A percentile compares a stretch with the other conserved stretches of the same genome.
Conservation (phyloP, 352 stramenopile genomes). For the Pythium monospermum region DNA sequence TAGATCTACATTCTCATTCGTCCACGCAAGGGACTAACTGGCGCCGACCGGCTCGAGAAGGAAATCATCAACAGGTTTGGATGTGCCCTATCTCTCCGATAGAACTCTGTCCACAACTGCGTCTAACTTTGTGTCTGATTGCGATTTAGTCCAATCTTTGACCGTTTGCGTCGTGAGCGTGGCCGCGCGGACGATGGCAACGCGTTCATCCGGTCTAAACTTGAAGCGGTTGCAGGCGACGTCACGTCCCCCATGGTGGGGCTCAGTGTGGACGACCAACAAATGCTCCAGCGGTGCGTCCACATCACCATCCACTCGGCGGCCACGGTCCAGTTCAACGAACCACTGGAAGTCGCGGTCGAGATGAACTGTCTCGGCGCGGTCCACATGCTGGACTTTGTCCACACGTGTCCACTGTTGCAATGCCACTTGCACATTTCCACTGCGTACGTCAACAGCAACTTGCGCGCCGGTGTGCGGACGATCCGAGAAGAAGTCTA, state of each 20-base stretch:
- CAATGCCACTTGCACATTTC: constrained; percentile 77
- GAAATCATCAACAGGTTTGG: constrained; percentile 64
- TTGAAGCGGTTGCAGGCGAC: constrained; percentile 60
- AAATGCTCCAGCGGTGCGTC: constrained; percentile 32
- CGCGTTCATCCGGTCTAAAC: constrained; percentile 45
- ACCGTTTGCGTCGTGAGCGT: constrained; percentile 52
- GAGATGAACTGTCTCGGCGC: constrained; percentile 83
- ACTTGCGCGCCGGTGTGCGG: constrained; percentile 41
- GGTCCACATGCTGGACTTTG: constrained; percentile 57
- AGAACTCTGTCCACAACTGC: too few species aligned
- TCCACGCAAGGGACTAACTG: constrained; percentile 61
- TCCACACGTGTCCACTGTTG: constrained; percentile 42
- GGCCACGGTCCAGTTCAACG: constrained; percentile 82
- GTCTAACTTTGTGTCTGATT: too few species aligned
- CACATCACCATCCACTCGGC: constrained; percentile 84
- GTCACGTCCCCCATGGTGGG: constrained; percentile 64
- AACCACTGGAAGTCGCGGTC: constrained; percentile 79
- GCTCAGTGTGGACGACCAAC: constrained; percentile 39
- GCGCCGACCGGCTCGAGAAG: constrained; percentile 49
- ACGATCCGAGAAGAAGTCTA: constrained; percentile 68
- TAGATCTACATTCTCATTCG: constrained; percentile 78
- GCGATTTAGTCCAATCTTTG: constrained; percentile 76
- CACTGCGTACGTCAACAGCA: constrained; percentile 84
- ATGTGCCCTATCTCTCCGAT: too few species aligned
- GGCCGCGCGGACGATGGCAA: constrained; percentile 38